Base-by-base conservation (phyloP, 176 grass and related monocot species). In the Chrysopogon serrulatus region DNA sequence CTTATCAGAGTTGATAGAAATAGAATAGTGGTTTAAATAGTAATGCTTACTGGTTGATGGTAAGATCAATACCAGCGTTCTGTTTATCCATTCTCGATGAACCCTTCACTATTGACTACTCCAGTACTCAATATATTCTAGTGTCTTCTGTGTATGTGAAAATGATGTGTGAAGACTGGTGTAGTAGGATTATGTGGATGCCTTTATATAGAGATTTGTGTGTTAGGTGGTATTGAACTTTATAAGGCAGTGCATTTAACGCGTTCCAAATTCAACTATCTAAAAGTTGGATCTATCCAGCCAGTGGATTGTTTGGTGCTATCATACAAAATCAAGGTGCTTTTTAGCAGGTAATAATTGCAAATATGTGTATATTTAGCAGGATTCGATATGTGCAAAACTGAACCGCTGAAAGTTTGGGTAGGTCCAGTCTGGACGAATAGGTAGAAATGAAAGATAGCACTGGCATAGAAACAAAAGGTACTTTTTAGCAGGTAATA, bases 281-380 rank as follows among this genome's bases (percentile, higher is more conserved):
- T 36, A 37, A 37, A 48, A 21, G 17, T 67, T 51, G 19, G 30
- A 37, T 37, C 15, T 8, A 37, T 17, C 27, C 30, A 51, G 2
- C 2, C 19, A 1, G 9, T n/a, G 5, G 32, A 81, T 12, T 9
- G 23, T 18, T 36, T 68, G 43, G 63, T 3, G 1, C 43, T 10
- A 23, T 13, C 31, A 67, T 37, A 53, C 23, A 81, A 81, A 79
- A 54, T 8, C 23, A 81, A 33, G 60, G 42, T 7, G 4, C 21
- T 37, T 80, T 80, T 51, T 69, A 39, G 47, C 44, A 81, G 32
- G 47, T 56, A 51, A 11, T 69, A 81, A 68, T 37, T 80, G 21
- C 0, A 2, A 4, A 18, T 47, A 28, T 19, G 14, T 23, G 2
- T 39, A 68, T 69, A 40, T 81, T 39, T 69, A 12, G 47, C 39